These are phyloP conservation scores for Ascochyta pisi DNA, from an alignment of 2,329 filamentous ascomycete species.

Conservation along the genomic window DNA sequence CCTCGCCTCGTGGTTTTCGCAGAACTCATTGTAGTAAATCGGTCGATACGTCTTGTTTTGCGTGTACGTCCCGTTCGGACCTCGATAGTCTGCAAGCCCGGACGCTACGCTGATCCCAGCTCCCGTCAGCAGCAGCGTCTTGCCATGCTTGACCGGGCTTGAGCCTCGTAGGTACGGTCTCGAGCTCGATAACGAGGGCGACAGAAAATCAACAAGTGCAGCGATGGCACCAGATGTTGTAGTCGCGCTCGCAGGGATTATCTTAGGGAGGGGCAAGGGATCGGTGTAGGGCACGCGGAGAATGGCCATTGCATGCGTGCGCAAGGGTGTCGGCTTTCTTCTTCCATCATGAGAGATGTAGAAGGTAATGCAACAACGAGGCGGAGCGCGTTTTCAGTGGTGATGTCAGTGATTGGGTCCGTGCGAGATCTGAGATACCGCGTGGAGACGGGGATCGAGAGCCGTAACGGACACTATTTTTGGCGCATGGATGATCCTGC, in stretches of 20 bases:
- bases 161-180: constrained; percentile 15
- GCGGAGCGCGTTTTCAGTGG: constrained; percentile 16
- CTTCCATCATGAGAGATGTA: constrained; percentile 17
- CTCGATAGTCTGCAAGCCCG: constrained; percentile 91
- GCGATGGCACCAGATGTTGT: constrained; percentile 75
- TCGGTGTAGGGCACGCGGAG: constrained; percentile 93
- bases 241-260: constrained; percentile 75
- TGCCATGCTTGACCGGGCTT: constrained; percentile 48
- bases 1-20: constrained; percentile 78
- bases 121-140: constrained; percentile 75
- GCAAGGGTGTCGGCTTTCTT: background rate
- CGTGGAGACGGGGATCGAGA: constrained; percentile 11
- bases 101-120: constrained; percentile 94
- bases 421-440: constrained; percentile 12
- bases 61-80: constrained; percentile 87
- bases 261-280: constrained; percentile 75
- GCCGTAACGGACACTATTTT: constrained; percentile 20
- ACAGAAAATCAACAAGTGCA: constrained; percentile 79
- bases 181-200: constrained; percentile 45
- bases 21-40: constrained; percentile 92
- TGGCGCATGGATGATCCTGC: constrained; percentile 8
- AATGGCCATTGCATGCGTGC: constrained; percentile 62
- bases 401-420: constrained; percentile 20
- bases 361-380: constrained; percentile 3
- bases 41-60: constrained; percentile 89